A percentile compares a stretch with the other conserved stretches of the same genome.
phyloP scores from a whole-genome alignment of 73 alveolate genomes.

The Strombidium stylifer region DNA sequence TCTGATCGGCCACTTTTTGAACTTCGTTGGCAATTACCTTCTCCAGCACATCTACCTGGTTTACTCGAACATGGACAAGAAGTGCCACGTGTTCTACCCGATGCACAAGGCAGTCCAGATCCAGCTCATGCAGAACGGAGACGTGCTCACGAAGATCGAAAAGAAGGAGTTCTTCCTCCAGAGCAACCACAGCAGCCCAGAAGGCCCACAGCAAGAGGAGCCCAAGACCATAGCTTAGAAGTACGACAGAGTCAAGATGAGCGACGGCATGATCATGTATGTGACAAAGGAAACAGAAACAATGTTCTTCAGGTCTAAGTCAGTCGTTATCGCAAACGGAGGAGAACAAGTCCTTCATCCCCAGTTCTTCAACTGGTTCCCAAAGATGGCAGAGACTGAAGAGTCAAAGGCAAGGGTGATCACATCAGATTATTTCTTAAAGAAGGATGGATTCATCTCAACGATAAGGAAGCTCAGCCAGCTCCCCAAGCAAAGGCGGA shows the following conservation, averaged over 20 bases:
- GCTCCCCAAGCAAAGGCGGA: constrained; percentile 5
- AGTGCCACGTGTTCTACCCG: constrained; percentile 52
- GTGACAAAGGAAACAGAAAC: too few relatives aligned
- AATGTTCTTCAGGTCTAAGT: constrained; percentile 41
- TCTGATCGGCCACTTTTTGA: constrained; percentile 52
- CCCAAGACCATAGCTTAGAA: too few relatives aligned
- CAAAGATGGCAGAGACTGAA: constrained; percentile 2
- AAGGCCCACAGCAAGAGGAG: too few relatives aligned
- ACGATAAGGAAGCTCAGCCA: background rate
- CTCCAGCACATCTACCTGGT: constrained; percentile 35
- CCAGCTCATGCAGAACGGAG: constrained; percentile 41
- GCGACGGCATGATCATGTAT: too few relatives aligned
- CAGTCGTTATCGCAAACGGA: constrained; percentile 27
- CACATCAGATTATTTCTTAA: constrained; percentile 34
- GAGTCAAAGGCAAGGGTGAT: background rate
- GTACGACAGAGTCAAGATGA: too few relatives aligned
- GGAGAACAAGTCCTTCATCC: constrained; percentile 34
- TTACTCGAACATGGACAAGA: constrained; percentile 16
- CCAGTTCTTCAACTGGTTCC: constrained; percentile 38
- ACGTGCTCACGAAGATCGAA: constrained; percentile 22
- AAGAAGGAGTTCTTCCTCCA: constrained; percentile 25
- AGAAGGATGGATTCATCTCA: constrained; percentile 12
- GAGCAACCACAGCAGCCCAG: too few relatives aligned
- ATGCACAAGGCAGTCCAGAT: constrained; percentile 36
- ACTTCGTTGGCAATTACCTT: constrained; percentile 56